Base-by-base conservation (phyloP, 108 stramenopile species). In the Cyclotella baltica region DNA sequence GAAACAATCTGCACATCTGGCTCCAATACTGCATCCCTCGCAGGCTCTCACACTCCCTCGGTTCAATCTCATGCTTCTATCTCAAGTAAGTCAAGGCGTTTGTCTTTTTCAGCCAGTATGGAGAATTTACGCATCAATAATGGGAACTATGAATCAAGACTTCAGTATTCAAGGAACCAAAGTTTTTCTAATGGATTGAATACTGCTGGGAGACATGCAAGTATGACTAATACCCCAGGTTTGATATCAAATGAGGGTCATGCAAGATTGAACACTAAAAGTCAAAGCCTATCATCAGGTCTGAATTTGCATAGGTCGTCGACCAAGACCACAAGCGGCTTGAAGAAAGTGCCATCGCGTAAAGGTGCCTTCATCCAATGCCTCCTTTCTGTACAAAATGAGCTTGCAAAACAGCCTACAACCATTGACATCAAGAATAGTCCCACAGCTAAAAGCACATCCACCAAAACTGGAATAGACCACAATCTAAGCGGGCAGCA, bases 131-230 rank as follows among this genome's bases (percentile, higher is more conserved):
- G 70, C 36, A 37, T 70, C 11, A 4, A 16, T 15, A n/a, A 19
- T 15, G 31, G 31, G 31, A 34, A 33, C 23, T 48, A n/a, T 48
- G n/a, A 48, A 16, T n/a, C n/a, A 48, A 48, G 47, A n/a, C n/a
- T 51, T 38, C 13, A 16, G 31, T 34, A 61, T 13, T 20, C 55
- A 0, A 56, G 22, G 38, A 58, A 76, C 43, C 37, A 69, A 61
- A 77, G 67, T 27, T 77, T 43, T 77, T 53, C 62, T 16, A 4
- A 25, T 36, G 72, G 51, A 29, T 59, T 71, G 70, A 56, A 67
- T 50, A 36, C 43, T 25, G 19, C 23, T 16, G 47, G 28, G 28
- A 22, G 4, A 18, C 36, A 22, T 56, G 30, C 33, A 56, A 66
- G 65, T 66, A 29, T 43, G 18, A 20, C 27, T 52, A 27, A 36